Evolutionary conservation across 495 filamentous ascomycete genomes (phyloP).

Genomic region (Platismatia glauca): DNA sequence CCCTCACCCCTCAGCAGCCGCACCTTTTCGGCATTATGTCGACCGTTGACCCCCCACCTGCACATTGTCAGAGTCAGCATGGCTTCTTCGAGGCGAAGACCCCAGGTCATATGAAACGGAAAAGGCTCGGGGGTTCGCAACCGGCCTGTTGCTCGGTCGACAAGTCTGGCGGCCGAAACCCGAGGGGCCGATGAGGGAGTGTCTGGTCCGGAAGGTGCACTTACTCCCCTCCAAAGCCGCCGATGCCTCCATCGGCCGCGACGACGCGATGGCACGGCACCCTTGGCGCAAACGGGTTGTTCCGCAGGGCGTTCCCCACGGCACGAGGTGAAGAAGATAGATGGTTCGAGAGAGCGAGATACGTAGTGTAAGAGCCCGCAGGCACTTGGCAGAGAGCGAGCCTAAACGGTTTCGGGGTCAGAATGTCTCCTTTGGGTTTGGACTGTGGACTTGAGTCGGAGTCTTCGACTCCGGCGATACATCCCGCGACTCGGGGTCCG

Average conservation of each 20-base stretch:
- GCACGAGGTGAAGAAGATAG: constrained; percentile 59
- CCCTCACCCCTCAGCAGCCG: constrained; percentile 19
- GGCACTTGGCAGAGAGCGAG: constrained; percentile 57
- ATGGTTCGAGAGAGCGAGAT: constrained; percentile 51
- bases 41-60: constrained; percentile 19
- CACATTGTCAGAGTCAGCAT: neutral
- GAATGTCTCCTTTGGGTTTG: too few species aligned
- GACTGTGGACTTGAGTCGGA: too few species aligned
- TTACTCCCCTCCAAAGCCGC: constrained; percentile 22
- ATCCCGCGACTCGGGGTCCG: too few species aligned
- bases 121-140: too few species aligned
- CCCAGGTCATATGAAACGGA: too few species aligned
- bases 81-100: neutral
- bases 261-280: constrained; percentile 32
- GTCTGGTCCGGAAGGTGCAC: neutral
- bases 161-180: neutral
- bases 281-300: constrained; percentile 51
- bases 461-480: too few species aligned
- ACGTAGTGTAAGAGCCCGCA: constrained; percentile 52
- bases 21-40: constrained; percentile 17
- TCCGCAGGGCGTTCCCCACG: constrained; percentile 60
- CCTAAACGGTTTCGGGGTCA: too few species aligned
- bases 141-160: too few species aligned
- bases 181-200: neutral
- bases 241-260: constrained; percentile 21